A percentile compares a stretch with the other conserved stretches of the same genome.
Evolutionary conservation across 1,139 yeast species (phyloP).

Genomic region (Candida albicans): DNA sequence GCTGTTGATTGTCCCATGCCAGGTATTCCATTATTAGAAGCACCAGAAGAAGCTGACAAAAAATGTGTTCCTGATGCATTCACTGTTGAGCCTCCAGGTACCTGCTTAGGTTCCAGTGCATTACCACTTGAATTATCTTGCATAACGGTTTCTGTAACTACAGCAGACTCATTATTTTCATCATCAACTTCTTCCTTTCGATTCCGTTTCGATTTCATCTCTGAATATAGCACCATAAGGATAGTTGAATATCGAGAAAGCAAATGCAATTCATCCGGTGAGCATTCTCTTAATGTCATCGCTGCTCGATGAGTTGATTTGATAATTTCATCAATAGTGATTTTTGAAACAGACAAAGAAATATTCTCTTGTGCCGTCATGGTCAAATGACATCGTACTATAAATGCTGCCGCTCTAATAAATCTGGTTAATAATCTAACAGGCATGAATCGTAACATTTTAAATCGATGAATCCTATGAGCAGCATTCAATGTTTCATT

Average conservation of each 20-base stretch:
- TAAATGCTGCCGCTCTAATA: conserved; percentile 87
- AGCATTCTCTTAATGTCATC: conserved; percentile 70
- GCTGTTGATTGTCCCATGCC: no score
- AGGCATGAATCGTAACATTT: conserved; percentile 74
- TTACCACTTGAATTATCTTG: neutral
- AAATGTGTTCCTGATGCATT: no score
- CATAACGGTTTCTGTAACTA: neutral
- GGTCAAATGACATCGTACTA: conserved; percentile 79
- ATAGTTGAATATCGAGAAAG: conserved; percentile 82
- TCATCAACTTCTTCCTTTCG: conserved; percentile 12
- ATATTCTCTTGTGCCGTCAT: conserved; percentile 51
- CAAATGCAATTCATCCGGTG: conserved; percentile 87
- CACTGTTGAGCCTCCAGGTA: neutral
- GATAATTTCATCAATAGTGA: conserved; percentile 70
- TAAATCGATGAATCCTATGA: conserved; percentile 64
- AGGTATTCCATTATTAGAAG: no score
- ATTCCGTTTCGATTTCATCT: conserved; percentile 51
- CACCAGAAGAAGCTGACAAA: no score
- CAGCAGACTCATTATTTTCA: conserved; percentile 7
- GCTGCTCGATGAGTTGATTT: conserved; percentile 73
- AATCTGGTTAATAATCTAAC: conserved; percentile 87
- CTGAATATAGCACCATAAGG: conserved; percentile 73
- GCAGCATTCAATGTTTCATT: conserved; percentile 75
- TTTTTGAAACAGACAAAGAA: conserved; percentile 54
- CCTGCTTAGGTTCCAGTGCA: neutral